Base-by-base conservation (phyloP, 1,284 basidiomycete species). In the Pseudozyma hubeiensis region DNA sequence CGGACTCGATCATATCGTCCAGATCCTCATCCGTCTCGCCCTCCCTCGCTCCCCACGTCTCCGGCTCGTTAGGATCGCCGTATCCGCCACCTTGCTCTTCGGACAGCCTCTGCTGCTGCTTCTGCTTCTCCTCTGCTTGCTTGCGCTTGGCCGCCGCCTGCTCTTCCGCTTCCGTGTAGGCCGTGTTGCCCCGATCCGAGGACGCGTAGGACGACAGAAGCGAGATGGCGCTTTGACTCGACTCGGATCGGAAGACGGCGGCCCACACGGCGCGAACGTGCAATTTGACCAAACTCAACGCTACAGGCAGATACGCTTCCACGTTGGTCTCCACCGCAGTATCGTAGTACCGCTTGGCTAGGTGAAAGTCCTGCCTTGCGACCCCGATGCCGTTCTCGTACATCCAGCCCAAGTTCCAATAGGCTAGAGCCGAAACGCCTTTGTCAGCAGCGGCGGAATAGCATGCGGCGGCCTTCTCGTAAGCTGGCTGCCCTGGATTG, bases 361-460 rank as follows among this genome's bases (percentile, higher is more conserved):
- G 89, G 85, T 97, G 92, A 87, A 94, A 99, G 85, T 99, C 96
- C 33, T 72, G 74, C 30, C 72, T 35, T 31, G 91, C 90, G 0
- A 98, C 93, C 5, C 97, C 97, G 30, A 92, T 85, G 0, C 97
- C 97, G 79, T 94, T 92, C 86, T 99, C 96, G 84, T 98, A 97
- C 94, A 99, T 97, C 92, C 92, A 97, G 1, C 96, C 97, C 30
- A 99, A 86, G 81, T 97, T 97, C 94, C 95, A 99, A 90, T 96
- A 94, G 3, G 96, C 95, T 75, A 99, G 88, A 0, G 95, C 93
- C 75, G 93, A 96, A 65, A 91, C 81, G 69, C 94, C 92, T 2
- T 93, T 94, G 76, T 95, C 93, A 3, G 93, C 93, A 0, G 85
- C 93, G 31, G 92, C 91, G 81, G 93, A 93, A 83, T 99, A 99